Evolutionary conservation across 345 rosid species (phyloP).

Genomic region (Pelargonium nanum): DNA sequence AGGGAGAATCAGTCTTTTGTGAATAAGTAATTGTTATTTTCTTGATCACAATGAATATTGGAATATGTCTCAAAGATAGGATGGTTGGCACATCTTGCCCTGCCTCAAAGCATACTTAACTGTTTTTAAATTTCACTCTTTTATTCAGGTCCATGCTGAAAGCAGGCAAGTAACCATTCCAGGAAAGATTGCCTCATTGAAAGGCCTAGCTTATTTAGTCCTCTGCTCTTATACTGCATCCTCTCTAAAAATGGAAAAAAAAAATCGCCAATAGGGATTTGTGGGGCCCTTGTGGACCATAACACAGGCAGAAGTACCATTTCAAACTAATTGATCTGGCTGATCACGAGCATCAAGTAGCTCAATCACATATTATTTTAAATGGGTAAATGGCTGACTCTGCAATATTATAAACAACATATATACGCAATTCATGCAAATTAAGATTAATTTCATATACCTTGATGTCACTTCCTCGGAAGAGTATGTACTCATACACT

Average conservation of each 20-base stretch:
- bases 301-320: too few relatives aligned
- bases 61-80: background rate
- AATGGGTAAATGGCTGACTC: background rate
- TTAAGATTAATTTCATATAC: slow-evolving; percentile 8
- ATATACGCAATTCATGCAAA: background rate
- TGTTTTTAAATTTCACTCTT: too few relatives aligned
- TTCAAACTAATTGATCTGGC: too few relatives aligned
- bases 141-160: too few relatives aligned
- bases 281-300: too few relatives aligned
- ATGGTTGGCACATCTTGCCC: background rate
- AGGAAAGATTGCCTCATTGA: too few relatives aligned
- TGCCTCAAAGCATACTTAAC: background rate
- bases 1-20: background rate
- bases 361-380: background rate
- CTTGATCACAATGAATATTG: background rate
- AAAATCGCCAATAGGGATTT: too few relatives aligned
- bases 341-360: background rate
- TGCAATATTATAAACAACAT: background rate
- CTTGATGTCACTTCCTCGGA: slow-evolving; percentile 48
- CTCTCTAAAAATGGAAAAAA: too few relatives aligned
- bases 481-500: slow-evolving; percentile 34
- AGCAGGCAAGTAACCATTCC: too few relatives aligned
- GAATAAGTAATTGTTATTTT: background rate
- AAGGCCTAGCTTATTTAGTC: too few relatives aligned
- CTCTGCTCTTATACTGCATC: too few relatives aligned